These are phyloP conservation scores for Camellia granthamiana DNA, from an alignment of 148 eudicot species.

Conservation along the genomic window DNA sequence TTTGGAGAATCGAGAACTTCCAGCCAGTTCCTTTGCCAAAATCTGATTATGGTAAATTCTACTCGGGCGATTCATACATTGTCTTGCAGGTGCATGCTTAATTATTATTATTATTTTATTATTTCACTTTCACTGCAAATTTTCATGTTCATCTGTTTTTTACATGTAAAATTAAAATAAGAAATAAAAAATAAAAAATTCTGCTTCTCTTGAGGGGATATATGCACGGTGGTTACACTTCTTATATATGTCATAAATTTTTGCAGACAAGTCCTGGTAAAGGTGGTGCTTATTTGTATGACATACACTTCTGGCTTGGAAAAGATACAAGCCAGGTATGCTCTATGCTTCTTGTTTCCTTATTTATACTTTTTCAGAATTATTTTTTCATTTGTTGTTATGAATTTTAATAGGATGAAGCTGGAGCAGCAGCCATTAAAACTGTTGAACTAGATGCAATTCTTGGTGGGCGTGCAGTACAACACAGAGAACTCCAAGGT, in stretches of 20 bases:
- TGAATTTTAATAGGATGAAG: slow-evolving; percentile 68
- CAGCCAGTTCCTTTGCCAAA: slow-evolving; percentile 88
- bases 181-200: not conserved
- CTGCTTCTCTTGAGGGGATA: not conserved
- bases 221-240: slow-evolving; percentile 1
- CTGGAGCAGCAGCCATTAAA: slow-evolving; percentile 97
- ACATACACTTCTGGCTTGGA: slow-evolving; percentile 99
- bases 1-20: slow-evolving; percentile 97
- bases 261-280: slow-evolving; percentile 76
- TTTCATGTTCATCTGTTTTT: not conserved
- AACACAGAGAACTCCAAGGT: slow-evolving; percentile 92
- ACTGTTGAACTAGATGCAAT: slow-evolving; percentile 89
- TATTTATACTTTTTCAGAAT: not conserved
- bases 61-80: slow-evolving; percentile 92
- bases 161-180: too few relatives aligned
- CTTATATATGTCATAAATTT: not conserved
- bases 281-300: slow-evolving; percentile 88
- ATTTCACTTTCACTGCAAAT: not conserved
- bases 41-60: slow-evolving; percentile 92
- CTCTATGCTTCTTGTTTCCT: slow-evolving; percentile 7
- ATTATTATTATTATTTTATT: slow-evolving; percentile 8
- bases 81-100: slow-evolving; percentile 49
- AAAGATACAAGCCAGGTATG: slow-evolving; percentile 97
- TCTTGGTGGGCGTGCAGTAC: slow-evolving; percentile 96
- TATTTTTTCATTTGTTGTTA: slow-evolving; percentile 12